A percentile compares a stretch with the other conserved stretches of the same genome.
phyloP scores from a whole-genome alignment of 2,329 filamentous ascomycete genomes.

The Drechslera avenae region DNA sequence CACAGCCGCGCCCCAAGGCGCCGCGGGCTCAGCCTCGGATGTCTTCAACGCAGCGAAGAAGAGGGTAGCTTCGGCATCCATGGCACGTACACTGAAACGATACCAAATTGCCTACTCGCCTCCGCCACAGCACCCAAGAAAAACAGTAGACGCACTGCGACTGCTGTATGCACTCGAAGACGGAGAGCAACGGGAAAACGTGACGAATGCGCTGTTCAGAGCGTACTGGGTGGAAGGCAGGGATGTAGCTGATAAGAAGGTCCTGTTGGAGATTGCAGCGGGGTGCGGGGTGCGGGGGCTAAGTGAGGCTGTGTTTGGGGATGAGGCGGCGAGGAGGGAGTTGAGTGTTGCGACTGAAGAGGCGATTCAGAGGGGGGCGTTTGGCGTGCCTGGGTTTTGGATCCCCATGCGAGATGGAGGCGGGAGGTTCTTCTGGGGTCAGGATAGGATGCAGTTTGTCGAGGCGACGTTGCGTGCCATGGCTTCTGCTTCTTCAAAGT shows the following conservation, averaged over 20 bases:
- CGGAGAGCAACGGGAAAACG: constrained; percentile 18
- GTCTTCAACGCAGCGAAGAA: constrained; percentile 45
- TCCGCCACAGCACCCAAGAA: constrained; percentile 40
- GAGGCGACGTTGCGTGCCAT: constrained; percentile 34
- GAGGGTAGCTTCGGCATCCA: constrained; percentile 32
- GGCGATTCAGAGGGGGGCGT: constrained; percentile 41
- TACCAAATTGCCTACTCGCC: constrained; percentile 40
- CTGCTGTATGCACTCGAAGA: constrained; percentile 33
- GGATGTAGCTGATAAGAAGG: constrained; percentile 32
- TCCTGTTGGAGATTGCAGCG: constrained; percentile 30
- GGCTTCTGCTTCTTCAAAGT: background rate
- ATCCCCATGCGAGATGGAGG: constrained; percentile 23
- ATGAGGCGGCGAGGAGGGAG: constrained; percentile 28
- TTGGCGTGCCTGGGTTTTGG: constrained; percentile 46
- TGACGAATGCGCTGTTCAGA: constrained; percentile 35
- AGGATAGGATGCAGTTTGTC: constrained; percentile 47
- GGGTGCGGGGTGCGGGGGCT: constrained; percentile 32
- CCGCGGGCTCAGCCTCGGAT: constrained; percentile 43
- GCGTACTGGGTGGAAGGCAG: constrained; percentile 43
- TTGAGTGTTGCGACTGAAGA: constrained; percentile 34
- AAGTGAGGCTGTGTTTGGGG: constrained; percentile 17
- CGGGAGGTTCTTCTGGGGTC: constrained; percentile 44
- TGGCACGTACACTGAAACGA: constrained; percentile 38
- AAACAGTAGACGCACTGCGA: constrained; percentile 41
- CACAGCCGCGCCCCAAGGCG: constrained; percentile 44